These are phyloP conservation scores for Cladosporium cucumerinum DNA, from an alignment of 2,329 filamentous ascomycete species.

Conservation along the genomic window DNA sequence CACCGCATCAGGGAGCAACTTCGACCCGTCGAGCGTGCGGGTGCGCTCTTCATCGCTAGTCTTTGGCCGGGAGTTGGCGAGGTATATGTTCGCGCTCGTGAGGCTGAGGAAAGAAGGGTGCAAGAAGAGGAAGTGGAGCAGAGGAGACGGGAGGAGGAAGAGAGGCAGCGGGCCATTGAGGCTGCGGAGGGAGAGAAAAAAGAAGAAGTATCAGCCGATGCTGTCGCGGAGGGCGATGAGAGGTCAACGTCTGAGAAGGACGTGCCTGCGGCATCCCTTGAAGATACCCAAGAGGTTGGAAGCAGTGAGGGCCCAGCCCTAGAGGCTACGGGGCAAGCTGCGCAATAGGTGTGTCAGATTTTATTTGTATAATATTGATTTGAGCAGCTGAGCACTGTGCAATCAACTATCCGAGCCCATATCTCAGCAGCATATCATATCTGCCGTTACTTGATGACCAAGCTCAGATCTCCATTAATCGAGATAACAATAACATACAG, in stretches of 20 bases:
- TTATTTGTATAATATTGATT: background rate
- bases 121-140: conserved; percentile 29
- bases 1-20: conserved; percentile 35
- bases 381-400: background rate
- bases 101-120: conserved; percentile 37
- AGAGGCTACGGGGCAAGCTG: background rate
- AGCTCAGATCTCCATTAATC: background rate
- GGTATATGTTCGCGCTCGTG: conserved; percentile 54
- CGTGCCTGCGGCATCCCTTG: background rate
- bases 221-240: background rate
- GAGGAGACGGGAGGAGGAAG: conserved; percentile 28
- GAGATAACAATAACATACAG: background rate
- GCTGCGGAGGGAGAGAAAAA: conserved; percentile 1
- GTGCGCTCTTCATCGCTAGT: conserved; percentile 62
- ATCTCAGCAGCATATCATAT: background rate
- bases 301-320: background rate
- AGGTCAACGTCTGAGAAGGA: background rate
- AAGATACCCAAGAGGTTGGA: background rate
- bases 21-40: conserved; percentile 51
- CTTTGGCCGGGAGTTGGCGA: conserved; percentile 62
- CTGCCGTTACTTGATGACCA: background rate
- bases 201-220: background rate
- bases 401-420: background rate
- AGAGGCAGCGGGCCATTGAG: conserved; percentile 19
- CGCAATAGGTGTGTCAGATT: background rate